Base-by-base conservation (phyloP, 495 filamentous ascomycete genomes). In the Daldinia grandis region DNA sequence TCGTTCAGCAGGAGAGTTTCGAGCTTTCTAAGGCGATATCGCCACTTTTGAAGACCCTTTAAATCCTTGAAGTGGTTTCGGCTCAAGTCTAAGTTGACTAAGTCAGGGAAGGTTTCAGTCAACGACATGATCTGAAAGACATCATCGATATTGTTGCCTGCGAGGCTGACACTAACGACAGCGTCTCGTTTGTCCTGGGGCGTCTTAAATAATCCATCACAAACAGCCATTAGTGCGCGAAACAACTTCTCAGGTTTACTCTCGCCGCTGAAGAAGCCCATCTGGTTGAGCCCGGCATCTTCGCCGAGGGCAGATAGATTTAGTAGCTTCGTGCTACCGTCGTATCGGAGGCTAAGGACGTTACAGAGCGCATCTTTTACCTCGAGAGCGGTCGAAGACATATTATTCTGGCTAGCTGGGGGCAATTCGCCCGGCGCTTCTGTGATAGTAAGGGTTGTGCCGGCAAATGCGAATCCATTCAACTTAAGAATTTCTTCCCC, bases 221-320 rank as follows among this genome's bases (percentile, higher is more conserved):
- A 92, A 35, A 97, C 85, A 61, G 87, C 88, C 90, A 98, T 93
- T 31, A 98, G 82, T 3, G 90, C 94, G 38, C 91, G 91, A 80
- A 98, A 97, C 64, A 97, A 90, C 75, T 97, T 98, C 53, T 90
- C 88, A 28, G 91, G 88, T n/a, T 87, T 89, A 2, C 88, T 87
- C 28, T 82, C 85, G 50, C 81, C 85, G 64, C 87, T 84, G 79
- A 97, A 97, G 37, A 94, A 88, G 24, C 93, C 92, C 82, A 92
- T 89, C 24, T 85, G 81, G 35, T 83, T 76, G 2, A 97, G 83
- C 56, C 87, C 85, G 0, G 85, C 78, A 72, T 98, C 95, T 35
- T 82, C 79, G 28, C 84, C 89, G 7, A 98, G 86, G 7, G 86
- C 85, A 14, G 92, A 94, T 0, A 98, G 86, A 72, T 97, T 87